These are phyloP conservation scores for Comarum palustre DNA, from an alignment of 306 rosid genomes.

Conservation along the genomic window DNA sequence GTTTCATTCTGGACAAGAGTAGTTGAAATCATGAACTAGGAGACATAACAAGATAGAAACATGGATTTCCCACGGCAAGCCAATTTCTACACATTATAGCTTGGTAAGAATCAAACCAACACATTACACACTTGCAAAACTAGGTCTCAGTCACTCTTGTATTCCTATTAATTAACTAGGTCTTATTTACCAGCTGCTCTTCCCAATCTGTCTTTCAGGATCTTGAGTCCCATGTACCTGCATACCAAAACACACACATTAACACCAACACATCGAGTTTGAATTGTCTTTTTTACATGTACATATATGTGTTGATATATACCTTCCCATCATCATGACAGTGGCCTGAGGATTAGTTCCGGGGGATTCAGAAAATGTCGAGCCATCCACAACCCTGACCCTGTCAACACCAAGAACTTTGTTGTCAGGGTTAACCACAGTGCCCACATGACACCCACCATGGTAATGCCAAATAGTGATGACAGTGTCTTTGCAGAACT, in stretches of 20 bases:
- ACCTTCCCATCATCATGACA: conserved; percentile 99
- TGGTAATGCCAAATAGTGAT: conserved; percentile 97
- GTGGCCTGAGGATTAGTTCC: conserved; percentile 98
- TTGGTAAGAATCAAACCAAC: conserved; percentile 33
- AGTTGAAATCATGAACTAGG: neutral
- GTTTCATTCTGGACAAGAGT: neutral
- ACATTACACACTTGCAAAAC: conserved; percentile 29
- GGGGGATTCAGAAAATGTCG: conserved; percentile 71
- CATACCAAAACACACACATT: conserved; percentile 20
- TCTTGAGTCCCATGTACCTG: conserved; percentile 96
- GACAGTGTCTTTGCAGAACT: conserved; percentile 85
- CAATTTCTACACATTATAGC: conserved; percentile 30
- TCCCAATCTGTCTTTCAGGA: conserved; percentile 67
- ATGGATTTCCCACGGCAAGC: conserved; percentile 10
- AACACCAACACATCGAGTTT: neutral
- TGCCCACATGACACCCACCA: conserved; percentile 88
- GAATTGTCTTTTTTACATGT: neutral
- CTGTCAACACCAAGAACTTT: conserved; percentile 71
- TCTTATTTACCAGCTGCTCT: conserved; percentile 41
- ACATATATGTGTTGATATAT: neutral
- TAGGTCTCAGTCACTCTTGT: conserved; percentile 22
- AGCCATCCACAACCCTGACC: conserved; percentile 79
- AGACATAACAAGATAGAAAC: neutral
- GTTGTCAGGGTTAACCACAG: conserved; percentile 52
- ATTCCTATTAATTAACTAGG: conserved; percentile 15